phyloP scores from a whole-genome alignment of 306 rosid genomes.

The Crotalaria pallida region DNA sequence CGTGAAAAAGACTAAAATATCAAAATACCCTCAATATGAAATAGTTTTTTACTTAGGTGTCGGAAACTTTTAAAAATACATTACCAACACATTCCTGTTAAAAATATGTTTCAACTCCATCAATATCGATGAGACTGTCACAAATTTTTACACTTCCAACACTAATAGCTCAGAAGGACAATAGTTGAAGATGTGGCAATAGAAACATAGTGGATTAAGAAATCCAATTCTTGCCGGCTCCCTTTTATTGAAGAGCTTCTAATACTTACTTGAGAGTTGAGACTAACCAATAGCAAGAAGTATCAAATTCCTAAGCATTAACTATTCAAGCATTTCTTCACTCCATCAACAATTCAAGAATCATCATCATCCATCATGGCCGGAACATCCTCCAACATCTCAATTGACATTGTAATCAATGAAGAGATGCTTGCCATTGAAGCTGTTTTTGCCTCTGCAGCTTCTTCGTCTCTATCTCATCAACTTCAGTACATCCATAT shows the following conservation, averaged over 20 bases:
- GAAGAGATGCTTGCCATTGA: constrained; percentile 64
- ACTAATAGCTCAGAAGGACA: too few species aligned
- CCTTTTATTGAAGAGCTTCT: background rate
- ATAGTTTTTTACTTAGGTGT: too few species aligned
- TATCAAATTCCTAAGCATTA: background rate
- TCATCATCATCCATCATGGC: constrained; percentile 40
- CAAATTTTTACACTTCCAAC: too few species aligned
- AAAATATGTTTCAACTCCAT: too few species aligned
- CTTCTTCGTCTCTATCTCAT: constrained; percentile 16
- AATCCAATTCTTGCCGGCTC: background rate
- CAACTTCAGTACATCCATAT: constrained; percentile 18
- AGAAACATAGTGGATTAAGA: background rate
- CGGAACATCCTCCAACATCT: constrained; percentile 41
- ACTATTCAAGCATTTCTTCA: background rate
- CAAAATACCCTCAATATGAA: too few species aligned
- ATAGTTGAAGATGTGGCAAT: too few species aligned
- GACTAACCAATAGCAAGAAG: too few species aligned
- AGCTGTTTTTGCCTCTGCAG: constrained; percentile 39
- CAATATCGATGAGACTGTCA: too few species aligned
- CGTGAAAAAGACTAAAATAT: too few species aligned
- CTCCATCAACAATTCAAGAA: too few species aligned
- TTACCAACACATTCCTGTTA: too few species aligned
- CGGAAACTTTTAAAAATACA: too few species aligned
- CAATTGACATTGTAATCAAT: constrained; percentile 52
- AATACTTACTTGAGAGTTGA: background rate